Conservation (phyloP, 768 basidiomycete genomes). For the Boletus tomentosulus region DNA sequence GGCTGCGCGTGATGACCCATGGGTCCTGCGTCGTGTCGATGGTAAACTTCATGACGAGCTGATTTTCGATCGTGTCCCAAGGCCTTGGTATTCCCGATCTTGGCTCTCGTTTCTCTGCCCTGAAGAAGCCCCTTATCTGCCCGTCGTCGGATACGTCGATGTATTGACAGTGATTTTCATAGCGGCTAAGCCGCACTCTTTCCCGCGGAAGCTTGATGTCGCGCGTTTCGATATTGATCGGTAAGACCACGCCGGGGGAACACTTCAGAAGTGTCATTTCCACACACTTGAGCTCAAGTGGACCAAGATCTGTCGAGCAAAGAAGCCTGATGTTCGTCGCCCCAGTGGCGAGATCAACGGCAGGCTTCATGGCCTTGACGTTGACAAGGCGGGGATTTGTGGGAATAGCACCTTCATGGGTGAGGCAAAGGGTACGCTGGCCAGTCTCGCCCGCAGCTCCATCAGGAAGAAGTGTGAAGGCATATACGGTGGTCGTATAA, state of each 20-base stretch:
- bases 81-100: no score
- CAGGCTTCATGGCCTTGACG: not conserved
- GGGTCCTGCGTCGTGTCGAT: constrained; percentile 3
- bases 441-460: not conserved
- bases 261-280: not conserved
- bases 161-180: not conserved
- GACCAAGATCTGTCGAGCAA: no score
- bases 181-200: no score
- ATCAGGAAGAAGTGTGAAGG: not conserved
- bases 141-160: not conserved
- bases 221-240: not conserved
- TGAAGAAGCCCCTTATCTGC: not conserved
- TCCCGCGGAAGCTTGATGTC: not conserved
- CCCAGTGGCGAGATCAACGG: not conserved
- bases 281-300: not conserved
- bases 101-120: no score
- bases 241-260: not conserved
- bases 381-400: rapidly evolving
- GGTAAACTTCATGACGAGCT: constrained; percentile 1
- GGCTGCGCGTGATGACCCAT: not conserved
- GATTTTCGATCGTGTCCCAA: not conserved
- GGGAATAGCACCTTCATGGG: not conserved
- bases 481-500: not conserved
- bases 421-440: not conserved
- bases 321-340: not conserved